A percentile compares a stretch with the other conserved stretches of the same genome.
Evolutionary conservation across 495 filamentous ascomycete species (phyloP).

Genomic region (Hypoxylon subgilvum): DNA sequence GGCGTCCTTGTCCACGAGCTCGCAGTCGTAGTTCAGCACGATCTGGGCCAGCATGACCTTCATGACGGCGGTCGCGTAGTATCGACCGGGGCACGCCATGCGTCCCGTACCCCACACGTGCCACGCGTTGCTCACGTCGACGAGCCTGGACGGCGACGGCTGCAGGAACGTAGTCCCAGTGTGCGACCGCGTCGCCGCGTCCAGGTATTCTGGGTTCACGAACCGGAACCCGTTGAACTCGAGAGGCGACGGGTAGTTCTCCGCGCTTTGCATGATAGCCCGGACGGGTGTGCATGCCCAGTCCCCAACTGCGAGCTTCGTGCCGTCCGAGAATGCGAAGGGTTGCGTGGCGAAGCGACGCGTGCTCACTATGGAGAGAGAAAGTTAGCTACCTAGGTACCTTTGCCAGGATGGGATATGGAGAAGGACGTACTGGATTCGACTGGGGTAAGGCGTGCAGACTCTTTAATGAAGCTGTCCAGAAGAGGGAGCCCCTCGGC

Average conservation of each 20-base stretch:
- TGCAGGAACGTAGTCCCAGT: constrained; percentile 4
- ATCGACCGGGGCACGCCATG: constrained; percentile 38
- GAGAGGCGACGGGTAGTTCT: constrained; percentile 22
- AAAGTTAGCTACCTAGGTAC: no score
- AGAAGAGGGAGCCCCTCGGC: constrained; percentile 32
- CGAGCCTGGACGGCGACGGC: constrained; percentile 29
- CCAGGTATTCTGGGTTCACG: not conserved
- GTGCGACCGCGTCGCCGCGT: not conserved
- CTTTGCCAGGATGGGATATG: not conserved
- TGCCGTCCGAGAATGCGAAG: constrained; percentile 40
- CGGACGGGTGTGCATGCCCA: constrained; percentile 39
- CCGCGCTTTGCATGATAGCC: constrained; percentile 19
- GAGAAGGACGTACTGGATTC: constrained; percentile 32
- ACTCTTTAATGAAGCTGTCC: constrained; percentile 50
- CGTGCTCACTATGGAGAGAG: constrained; percentile 23
- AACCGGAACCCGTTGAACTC: constrained; percentile 40
- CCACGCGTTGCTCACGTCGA: constrained; percentile 25
- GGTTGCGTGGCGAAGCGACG: constrained; percentile 35
- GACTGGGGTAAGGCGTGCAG: constrained; percentile 39
- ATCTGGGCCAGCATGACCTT: constrained; percentile 39
- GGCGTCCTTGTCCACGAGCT: constrained; percentile 21
- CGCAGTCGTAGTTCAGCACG: constrained; percentile 31
- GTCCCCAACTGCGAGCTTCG: constrained; percentile 29
- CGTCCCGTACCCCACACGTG: constrained; percentile 40
- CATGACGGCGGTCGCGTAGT: constrained; percentile 36